These are phyloP conservation scores for Trichomonas vaginalis DNA, from an alignment of 208 protist species.

Conservation along the genomic window DNA sequence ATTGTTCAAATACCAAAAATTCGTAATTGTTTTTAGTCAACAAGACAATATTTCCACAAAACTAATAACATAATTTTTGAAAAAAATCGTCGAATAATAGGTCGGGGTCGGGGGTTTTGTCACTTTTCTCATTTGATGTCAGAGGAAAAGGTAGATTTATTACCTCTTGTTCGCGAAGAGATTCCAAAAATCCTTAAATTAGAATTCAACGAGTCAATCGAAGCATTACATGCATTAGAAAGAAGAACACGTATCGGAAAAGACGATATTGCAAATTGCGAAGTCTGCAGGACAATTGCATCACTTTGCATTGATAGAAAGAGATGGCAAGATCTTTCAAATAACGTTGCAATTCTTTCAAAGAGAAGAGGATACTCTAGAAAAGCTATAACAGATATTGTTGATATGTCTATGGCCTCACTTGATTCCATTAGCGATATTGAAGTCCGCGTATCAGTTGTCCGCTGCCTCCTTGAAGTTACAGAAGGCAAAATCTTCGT, in stretches of 20 bases:
- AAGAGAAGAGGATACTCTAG: not conserved
- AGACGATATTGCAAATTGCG: not conserved
- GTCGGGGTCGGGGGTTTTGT: no score
- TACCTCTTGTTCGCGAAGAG: not conserved
- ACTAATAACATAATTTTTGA: no score
- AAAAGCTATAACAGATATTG: not conserved
- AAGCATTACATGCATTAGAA: not conserved
- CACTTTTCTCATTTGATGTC: no score
- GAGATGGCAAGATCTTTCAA: not conserved
- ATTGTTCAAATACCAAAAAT: no score
- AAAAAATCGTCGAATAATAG: no score
- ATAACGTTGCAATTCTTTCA: not conserved
- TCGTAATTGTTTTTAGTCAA: no score
- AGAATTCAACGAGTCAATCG: not conserved
- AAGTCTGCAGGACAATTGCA: not conserved
- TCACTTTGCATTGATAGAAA: not conserved
- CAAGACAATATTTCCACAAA: no score
- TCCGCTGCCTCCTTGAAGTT: not conserved
- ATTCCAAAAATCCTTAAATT: not conserved
- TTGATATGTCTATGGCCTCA: not conserved
- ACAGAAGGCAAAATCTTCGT: conserved; percentile 22
- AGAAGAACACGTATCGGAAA: not conserved
- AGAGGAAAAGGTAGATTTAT: not conserved
- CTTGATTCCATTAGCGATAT: not conserved
- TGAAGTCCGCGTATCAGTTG: not conserved